A percentile compares a stretch with the other conserved stretches of the same genome.
Conservation (phyloP, 1,284 basidiomycete genomes). For the Cystodermella granulosa region DNA sequence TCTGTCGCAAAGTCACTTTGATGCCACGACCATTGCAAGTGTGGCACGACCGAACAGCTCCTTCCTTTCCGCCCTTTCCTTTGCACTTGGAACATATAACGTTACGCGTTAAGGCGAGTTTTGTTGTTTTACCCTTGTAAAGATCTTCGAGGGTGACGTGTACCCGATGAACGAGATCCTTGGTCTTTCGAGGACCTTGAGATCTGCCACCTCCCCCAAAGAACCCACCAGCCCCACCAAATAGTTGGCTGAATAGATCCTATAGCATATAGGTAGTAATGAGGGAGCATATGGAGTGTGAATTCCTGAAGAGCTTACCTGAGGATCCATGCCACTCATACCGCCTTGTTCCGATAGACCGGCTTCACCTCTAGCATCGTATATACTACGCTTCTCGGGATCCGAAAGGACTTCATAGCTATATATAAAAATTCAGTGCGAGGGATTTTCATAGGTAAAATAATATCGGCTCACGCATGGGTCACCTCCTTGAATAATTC, state of each 20-base stretch:
- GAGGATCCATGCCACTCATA: slow-evolving; percentile 94
- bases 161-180: slow-evolving; percentile 97
- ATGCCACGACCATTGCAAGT: slow-evolving; percentile 88
- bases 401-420: slow-evolving; percentile 95
- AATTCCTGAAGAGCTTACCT: slow-evolving; percentile 45
- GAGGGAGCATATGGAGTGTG: slow-evolving; percentile 20
- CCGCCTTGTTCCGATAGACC: slow-evolving; percentile 84
- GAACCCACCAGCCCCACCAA: slow-evolving; percentile 68
- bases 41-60: slow-evolving; percentile 79
- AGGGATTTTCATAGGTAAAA: not conserved
- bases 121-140: slow-evolving; percentile 97
- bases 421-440: not conserved
- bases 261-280: slow-evolving; percentile 31
- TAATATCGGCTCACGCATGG: slow-evolving; percentile 67
- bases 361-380: slow-evolving; percentile 92
- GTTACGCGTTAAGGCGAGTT: slow-evolving; percentile 94
- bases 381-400: slow-evolving; percentile 75
- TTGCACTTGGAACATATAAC: slow-evolving; percentile 91
- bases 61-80: slow-evolving; percentile 96
- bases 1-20: slow-evolving; percentile 88
- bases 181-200: slow-evolving; percentile 90
- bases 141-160: slow-evolving; percentile 95
- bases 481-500: slow-evolving; percentile 98
- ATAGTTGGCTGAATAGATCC: slow-evolving; percentile 97
- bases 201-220: slow-evolving; percentile 51